A percentile compares a stretch with the other conserved stretches of the same genome.
Conservation (phyloP, 495 filamentous ascomycete species). For the Hyaloscypha finlandica region DNA sequence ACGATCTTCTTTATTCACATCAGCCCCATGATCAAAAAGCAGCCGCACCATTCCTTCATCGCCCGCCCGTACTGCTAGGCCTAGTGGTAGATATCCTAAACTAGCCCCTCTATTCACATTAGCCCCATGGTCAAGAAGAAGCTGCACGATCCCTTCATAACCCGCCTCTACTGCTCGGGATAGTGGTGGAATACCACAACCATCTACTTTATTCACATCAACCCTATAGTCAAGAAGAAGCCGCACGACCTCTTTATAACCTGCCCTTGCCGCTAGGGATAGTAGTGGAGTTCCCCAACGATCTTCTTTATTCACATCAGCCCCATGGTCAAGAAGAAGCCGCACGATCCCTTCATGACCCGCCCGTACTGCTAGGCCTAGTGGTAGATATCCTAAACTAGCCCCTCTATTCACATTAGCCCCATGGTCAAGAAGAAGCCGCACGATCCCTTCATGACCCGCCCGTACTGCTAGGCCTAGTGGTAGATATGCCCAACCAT, state of each 20-base stretch:
- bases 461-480: neutral
- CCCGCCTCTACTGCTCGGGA: slow-evolving; percentile 17
- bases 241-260: no score
- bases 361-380: no score
- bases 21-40: slow-evolving; percentile 47
- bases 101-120: neutral
- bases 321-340: neutral
- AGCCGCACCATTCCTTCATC: neutral
- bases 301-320: neutral
- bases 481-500: neutral
- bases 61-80: slow-evolving; percentile 15
- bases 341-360: neutral
- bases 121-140: slow-evolving; percentile 18
- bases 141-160: slow-evolving; percentile 6
- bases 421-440: no score
- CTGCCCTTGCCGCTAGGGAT: no score
- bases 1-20: slow-evolving; percentile 34
- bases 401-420: no score
- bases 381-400: no score
- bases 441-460: slow-evolving; percentile 6
- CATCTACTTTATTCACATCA: slow-evolving; percentile 35
- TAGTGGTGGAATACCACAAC: neutral
- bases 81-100: neutral
- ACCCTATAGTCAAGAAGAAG: slow-evolving; percentile 5
- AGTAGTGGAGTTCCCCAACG: no score